Evolutionary conservation across 1,284 basidiomycete genomes (phyloP), one percentile per base, ranked within the genome.

Genomic region (Sphaerobolus stellatus): DNA sequence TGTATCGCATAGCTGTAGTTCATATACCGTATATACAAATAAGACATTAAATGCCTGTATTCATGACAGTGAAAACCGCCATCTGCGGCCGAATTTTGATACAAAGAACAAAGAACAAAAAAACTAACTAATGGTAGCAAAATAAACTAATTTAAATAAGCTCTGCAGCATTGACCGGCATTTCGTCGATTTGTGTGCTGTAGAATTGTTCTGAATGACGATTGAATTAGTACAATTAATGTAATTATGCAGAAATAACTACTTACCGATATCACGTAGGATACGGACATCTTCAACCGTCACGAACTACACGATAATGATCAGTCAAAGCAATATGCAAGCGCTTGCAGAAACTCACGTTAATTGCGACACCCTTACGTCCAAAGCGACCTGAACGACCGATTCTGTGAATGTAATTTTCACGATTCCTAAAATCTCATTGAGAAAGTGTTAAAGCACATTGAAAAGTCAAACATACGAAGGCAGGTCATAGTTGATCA

Each of bases 361-460:
- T 97, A 73, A 90, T 93, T 52, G 85, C 94, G 62, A 92, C 94
- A 77, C 94, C 94, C 73, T 96, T 96, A 61, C 94, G 81, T 61
- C 94, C 94, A 71, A 97, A 98, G 55, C 95, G 90, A 64, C 95
- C 95, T 52, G 91, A 93, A 56, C 94, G 87, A 72, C 95, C 95
- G 65, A 98, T 98, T 65, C 95, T 88, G 75, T 98, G 95, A 62
- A 99, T 95, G 75, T 99, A 99, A 73, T 98, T 97, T 79, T 98
- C 95, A 81, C 94, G 93, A 71, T 94, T 94, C 60, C 88, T 91
- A 61, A 59, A 45, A 54, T 52, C 58, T 46, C 57, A 41, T 29
- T 50, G 49, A 33, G 28, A 58, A 56, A 62, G 61, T n/a, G n/a
- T n/a, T n/a, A n/a, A 50, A 33, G 40, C 45, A 34, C 44, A 16